Evolutionary conservation across 2,329 filamentous ascomycete genomes (phyloP).

Genomic region (Cladosporium sp.): DNA sequence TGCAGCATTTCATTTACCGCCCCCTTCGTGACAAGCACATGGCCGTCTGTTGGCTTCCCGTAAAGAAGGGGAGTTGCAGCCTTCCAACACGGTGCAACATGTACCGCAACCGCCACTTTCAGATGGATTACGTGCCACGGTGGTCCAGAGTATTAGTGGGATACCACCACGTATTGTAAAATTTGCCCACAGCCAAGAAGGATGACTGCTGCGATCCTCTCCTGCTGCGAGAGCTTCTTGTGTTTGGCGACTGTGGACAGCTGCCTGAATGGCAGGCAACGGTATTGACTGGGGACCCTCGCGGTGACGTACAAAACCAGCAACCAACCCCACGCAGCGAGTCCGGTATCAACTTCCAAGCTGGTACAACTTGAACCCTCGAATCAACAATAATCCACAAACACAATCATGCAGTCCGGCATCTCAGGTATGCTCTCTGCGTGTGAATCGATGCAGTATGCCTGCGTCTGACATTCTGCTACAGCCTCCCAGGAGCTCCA

Average conservation of each 20-base stretch:
- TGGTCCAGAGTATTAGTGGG: too few species aligned
- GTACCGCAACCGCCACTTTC: too few species aligned
- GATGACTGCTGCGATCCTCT: background rate
- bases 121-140: too few species aligned
- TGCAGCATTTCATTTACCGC: too few species aligned
- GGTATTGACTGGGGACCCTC: background rate
- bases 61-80: too few species aligned
- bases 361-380: background rate
- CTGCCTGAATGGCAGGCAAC: background rate
- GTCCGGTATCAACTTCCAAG: slow-evolving; percentile 7
- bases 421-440: slow-evolving; percentile 61
- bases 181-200: too few species aligned
- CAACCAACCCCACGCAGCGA: background rate
- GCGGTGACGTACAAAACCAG: slow-evolving; percentile 9
- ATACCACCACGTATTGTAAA: too few species aligned
- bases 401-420: slow-evolving; percentile 69
- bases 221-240: background rate
- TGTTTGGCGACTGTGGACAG: background rate
- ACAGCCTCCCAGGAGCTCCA: slow-evolving; percentile 76
- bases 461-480: slow-evolving; percentile 14
- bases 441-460: background rate
- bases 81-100: too few species aligned
- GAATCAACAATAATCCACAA: background rate
- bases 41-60: too few species aligned
- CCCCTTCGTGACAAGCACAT: too few species aligned